Percentiles rank a stretch among this genome's conserved stretches.
phyloP scores from a whole-genome alignment of 2,329 filamentous ascomycete genomes.

The Trichoderma koningiopsis region DNA sequence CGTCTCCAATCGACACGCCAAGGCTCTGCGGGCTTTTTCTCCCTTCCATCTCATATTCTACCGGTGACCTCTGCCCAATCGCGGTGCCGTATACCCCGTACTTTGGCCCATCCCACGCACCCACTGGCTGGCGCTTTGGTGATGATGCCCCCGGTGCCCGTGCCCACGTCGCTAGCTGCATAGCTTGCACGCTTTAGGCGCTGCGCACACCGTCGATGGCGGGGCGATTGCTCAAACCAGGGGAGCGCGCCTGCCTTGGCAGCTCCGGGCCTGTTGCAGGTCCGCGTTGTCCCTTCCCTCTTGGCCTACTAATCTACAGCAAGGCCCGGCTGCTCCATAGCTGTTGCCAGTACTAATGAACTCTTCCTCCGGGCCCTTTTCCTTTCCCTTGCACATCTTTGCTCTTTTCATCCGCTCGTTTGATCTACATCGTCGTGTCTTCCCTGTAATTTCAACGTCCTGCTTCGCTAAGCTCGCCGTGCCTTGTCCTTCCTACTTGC shows the following conservation, averaged over 20 bases:
- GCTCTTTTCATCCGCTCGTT: slow-evolving; percentile 28
- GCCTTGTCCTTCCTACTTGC: background rate
- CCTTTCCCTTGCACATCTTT: slow-evolving; percentile 28
- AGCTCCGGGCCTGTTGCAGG: slow-evolving; percentile 5
- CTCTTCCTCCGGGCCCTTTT: slow-evolving; percentile 13
- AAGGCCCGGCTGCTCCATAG: background rate
- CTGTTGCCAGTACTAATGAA: background rate
- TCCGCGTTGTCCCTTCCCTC: slow-evolving; percentile 11
- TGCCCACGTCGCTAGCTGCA: slow-evolving; percentile 14
- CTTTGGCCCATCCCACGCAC: background rate
- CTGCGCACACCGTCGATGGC: slow-evolving; percentile 6
- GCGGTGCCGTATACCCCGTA: slow-evolving; percentile 7
- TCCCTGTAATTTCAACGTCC: slow-evolving; percentile 1
- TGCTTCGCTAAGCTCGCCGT: background rate
- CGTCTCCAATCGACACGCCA: background rate
- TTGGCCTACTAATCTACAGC: background rate
- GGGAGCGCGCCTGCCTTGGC: slow-evolving; percentile 15
- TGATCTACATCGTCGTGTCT: slow-evolving; percentile 8
- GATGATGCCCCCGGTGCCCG: background rate
- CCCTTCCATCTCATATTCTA: background rate
- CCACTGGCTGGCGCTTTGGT: background rate
- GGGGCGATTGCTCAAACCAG: slow-evolving; percentile 14
- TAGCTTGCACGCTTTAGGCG: slow-evolving; percentile 1
- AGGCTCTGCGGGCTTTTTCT: slow-evolving; percentile 10
- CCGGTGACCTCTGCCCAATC: background rate